phyloP scores from a whole-genome alignment of 1,284 basidiomycete species.

The Apiotrichum siamense region DNA sequence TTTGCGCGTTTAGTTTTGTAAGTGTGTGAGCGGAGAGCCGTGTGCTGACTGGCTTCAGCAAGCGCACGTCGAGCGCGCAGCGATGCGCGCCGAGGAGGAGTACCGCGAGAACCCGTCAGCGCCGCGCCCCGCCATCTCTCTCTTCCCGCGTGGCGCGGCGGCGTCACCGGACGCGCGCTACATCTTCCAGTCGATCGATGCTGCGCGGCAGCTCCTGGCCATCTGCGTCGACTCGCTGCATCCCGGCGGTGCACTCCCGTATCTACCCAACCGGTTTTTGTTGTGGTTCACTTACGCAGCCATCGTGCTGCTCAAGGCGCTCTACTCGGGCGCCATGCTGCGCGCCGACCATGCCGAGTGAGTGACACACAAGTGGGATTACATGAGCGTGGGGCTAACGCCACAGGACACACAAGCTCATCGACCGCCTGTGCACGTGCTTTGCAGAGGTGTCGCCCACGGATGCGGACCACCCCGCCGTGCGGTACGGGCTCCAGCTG shows the following conservation, averaged over 20 bases:
- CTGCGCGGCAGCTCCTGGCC: conserved; percentile 40
- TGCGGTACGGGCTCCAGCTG: conserved; percentile 40
- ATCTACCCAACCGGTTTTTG: conserved; percentile 42
- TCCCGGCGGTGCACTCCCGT: conserved; percentile 44
- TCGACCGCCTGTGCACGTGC: conserved; percentile 39
- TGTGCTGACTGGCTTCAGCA: conserved; percentile 22
- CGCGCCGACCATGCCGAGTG: conserved; percentile 36
- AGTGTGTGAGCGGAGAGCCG: conserved; percentile 8
- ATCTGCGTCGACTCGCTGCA: conserved; percentile 44
- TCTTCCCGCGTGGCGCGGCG: conserved; percentile 44
- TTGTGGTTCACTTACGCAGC: conserved; percentile 47
- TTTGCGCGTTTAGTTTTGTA: conserved; percentile 47
- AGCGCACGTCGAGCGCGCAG: conserved; percentile 46
- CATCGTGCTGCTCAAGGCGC: conserved; percentile 42
- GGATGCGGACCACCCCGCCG: conserved; percentile 43
- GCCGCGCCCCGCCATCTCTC: conserved; percentile 26
- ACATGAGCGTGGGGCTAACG: background rate
- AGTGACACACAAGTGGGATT: conserved; percentile 6
- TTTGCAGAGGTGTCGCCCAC: conserved; percentile 30
- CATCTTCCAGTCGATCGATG: conserved; percentile 45
- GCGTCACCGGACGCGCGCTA: conserved; percentile 44
- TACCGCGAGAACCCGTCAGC: conserved; percentile 17
- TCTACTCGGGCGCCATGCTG: conserved; percentile 48
- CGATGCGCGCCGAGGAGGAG: conserved; percentile 40
- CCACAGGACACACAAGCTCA: conserved; percentile 22